A percentile compares a stretch with the other conserved stretches of the same genome.
phyloP scores from a whole-genome alignment of 2,329 filamentous ascomycete species.

The Ceratocystiopsis brevicomis region DNA sequence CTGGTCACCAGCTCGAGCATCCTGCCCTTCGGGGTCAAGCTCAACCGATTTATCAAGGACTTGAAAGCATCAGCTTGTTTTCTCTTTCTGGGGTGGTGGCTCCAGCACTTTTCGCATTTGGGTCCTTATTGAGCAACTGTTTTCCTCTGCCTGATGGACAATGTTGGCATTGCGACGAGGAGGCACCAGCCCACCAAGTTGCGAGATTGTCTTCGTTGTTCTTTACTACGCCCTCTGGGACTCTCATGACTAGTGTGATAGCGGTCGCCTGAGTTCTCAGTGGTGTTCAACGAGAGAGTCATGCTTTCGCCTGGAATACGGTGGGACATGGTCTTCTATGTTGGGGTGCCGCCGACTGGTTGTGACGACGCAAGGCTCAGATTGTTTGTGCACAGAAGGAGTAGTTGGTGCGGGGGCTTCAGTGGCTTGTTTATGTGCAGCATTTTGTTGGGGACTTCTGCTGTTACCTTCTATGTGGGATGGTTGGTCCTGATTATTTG shows the following conservation, averaged over 20 bases:
- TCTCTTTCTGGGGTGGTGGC: neutral
- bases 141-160: neutral
- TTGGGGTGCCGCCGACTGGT: neutral
- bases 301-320: slow-evolving; percentile 1
- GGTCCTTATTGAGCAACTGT: slow-evolving; percentile 3
- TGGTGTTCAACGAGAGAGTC: no score
- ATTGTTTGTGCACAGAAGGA: neutral
- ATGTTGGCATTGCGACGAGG: slow-evolving; percentile 1
- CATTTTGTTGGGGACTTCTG: no score
- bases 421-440: neutral
- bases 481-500: no score
- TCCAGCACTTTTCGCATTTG: neutral
- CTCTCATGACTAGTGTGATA: slow-evolving; percentile 4
- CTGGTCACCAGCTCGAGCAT: slow-evolving; percentile 14
- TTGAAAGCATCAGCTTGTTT: neutral
- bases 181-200: neutral
- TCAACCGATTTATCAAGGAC: slow-evolving; percentile 13
- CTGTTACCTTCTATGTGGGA: no score
- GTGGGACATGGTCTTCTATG: neutral
- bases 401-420: no score
- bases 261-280: neutral
- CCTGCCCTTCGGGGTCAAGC: slow-evolving; percentile 18
- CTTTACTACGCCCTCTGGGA: neutral
- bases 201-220: neutral
- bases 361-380: slow-evolving; percentile 3